Evolutionary conservation across 1,284 basidiomycete species (phyloP).

Genomic region (Ceratobasidium theobromae): DNA sequence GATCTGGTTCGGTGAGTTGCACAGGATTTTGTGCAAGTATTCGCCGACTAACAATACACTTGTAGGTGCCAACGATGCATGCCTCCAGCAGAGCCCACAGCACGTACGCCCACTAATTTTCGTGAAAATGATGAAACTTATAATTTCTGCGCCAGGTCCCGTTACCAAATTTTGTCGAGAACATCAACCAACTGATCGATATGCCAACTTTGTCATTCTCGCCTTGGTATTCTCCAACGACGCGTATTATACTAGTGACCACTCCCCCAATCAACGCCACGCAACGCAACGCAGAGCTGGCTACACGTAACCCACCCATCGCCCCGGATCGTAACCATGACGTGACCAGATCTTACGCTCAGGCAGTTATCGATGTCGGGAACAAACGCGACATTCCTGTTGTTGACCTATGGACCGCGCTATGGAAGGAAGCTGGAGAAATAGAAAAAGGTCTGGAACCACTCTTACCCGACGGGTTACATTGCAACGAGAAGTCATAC

Average conservation of each 20-base stretch:
- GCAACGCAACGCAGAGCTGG: conserved; percentile 35
- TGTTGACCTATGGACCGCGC: conserved; percentile 66
- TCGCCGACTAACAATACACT: conserved; percentile 5
- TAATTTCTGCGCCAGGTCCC: conserved; percentile 61
- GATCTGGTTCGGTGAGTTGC: conserved; percentile 74
- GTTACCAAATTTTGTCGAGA: conserved; percentile 62
- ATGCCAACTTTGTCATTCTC: conserved; percentile 64
- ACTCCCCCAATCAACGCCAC: conserved; percentile 78
- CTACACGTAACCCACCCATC: conserved; percentile 8
- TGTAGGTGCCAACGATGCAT: conserved; percentile 71
- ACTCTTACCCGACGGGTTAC: conserved; percentile 72
- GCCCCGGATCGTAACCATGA: conserved; percentile 58
- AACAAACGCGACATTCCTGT: conserved; percentile 56
- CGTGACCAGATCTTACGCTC: conserved; percentile 65
- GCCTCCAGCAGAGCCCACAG: conserved; percentile 49
- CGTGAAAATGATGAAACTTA: not conserved
- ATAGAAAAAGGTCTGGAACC: conserved; percentile 52
- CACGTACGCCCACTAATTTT: conserved; percentile 13
- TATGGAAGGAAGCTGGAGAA: conserved; percentile 67
- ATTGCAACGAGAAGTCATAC: conserved; percentile 73
- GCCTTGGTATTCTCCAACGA: conserved; percentile 67
- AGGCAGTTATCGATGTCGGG: conserved; percentile 65
- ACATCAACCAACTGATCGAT: conserved; percentile 63
- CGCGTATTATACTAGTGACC: conserved; percentile 76
- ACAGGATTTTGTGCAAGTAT: not conserved